A percentile compares a stretch with the other conserved stretches of the same genome.
phyloP scores from a whole-genome alignment of 805 yeast genomes.

The Sugiyamaella mastotermitis region DNA sequence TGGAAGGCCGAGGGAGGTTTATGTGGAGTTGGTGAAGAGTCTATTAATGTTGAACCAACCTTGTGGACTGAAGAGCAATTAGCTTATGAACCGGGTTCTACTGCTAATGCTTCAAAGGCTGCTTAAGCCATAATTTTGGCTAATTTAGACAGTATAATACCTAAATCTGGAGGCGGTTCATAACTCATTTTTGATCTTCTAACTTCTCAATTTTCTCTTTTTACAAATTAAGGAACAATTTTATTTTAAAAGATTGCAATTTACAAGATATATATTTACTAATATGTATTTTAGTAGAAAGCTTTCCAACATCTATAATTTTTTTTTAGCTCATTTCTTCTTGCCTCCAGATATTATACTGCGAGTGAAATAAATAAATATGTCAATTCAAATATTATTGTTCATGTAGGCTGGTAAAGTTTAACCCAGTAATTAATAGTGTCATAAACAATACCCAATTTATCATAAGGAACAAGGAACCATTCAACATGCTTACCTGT shows the following conservation, averaged over 20 bases:
- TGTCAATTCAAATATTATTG: no score
- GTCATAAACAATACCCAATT: slow-evolving; percentile 6
- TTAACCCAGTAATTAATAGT: slow-evolving; percentile 14
- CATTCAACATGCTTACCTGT: slow-evolving; percentile 24
- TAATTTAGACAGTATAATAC: no score
- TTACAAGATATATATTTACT: no score
- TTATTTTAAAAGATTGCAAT: no score
- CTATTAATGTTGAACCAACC: slow-evolving; percentile 48
- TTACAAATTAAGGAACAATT: no score
- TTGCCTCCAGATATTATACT: neutral
- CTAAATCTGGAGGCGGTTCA: no score
- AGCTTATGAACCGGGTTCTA: slow-evolving; percentile 19
- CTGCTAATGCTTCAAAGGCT: neutral
- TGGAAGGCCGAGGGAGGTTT: slow-evolving; percentile 83
- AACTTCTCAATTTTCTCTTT: no score
- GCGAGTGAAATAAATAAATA: no score
- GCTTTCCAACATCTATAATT: no score
- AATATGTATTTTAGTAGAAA: no score
- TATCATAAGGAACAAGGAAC: slow-evolving; percentile 21
- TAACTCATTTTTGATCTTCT: no score
- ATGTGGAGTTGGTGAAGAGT: slow-evolving; percentile 73
- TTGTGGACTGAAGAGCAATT: slow-evolving; percentile 84
- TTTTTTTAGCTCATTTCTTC: neutral
- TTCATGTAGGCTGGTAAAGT: no score
- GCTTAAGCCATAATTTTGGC: neutral